Evolutionary conservation across 2,329 filamentous ascomycete species (phyloP).

Genomic region (Aspergillus sp.): DNA sequence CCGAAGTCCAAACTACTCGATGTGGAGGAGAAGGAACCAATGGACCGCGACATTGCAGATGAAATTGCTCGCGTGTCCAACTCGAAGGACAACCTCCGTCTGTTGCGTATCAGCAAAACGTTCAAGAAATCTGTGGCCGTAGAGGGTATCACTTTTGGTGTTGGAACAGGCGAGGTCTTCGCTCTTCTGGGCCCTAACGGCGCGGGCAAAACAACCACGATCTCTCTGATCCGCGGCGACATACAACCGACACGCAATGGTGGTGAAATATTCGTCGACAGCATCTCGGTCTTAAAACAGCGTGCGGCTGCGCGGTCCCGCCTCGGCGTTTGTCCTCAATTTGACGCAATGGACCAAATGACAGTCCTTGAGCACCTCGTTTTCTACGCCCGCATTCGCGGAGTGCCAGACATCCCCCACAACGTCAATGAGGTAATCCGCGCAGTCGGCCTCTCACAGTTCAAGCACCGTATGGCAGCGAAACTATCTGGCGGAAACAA

Average conservation of each 20-base stretch:
- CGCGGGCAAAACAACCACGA: slow-evolving; percentile 87
- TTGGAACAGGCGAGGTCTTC: slow-evolving; percentile 79
- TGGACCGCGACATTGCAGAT: slow-evolving; percentile 62
- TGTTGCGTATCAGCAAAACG: slow-evolving; percentile 75
- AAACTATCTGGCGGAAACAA: slow-evolving; percentile 89
- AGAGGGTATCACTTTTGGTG: slow-evolving; percentile 83
- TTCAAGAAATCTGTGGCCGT: slow-evolving; percentile 77
- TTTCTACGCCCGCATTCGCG: slow-evolving; percentile 84
- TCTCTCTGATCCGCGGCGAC: slow-evolving; percentile 87
- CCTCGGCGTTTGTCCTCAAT: slow-evolving; percentile 89
- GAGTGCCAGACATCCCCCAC: slow-evolving; percentile 70
- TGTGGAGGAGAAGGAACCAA: slow-evolving; percentile 36
- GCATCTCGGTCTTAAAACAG: slow-evolving; percentile 70
- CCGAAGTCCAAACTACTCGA: slow-evolving; percentile 45
- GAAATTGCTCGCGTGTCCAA: slow-evolving; percentile 65
- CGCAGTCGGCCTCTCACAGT: slow-evolving; percentile 74
- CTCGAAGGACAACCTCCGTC: slow-evolving; percentile 69
- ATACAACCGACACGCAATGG: slow-evolving; percentile 67
- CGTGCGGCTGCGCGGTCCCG: slow-evolving; percentile 71
- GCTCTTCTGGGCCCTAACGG: slow-evolving; percentile 88
- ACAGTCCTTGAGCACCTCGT: slow-evolving; percentile 81
- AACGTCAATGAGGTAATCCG: slow-evolving; percentile 77
- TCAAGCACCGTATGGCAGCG: slow-evolving; percentile 71
- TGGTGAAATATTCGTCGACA: slow-evolving; percentile 81
- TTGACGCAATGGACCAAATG: slow-evolving; percentile 86